Evolutionary conservation across 1,139 yeast species (phyloP).

Genomic region (Yamadazyma conglobata): DNA sequence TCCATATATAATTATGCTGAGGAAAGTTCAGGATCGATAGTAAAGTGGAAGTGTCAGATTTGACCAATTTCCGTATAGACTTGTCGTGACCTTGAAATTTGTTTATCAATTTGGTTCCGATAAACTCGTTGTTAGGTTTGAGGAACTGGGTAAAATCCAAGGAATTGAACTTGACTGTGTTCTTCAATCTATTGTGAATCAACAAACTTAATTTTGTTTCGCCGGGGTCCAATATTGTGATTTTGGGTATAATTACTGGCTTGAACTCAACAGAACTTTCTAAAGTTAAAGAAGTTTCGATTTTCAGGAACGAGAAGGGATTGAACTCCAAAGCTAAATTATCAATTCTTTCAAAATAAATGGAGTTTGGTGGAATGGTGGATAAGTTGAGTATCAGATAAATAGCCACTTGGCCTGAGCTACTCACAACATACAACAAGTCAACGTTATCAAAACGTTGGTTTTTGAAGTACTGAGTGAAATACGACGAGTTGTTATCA

Average conservation of each 20-base stretch:
- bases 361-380: slow-evolving; percentile 42
- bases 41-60: slow-evolving; percentile 29
- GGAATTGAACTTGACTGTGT: slow-evolving; percentile 30
- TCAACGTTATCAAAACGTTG: slow-evolving; percentile 34
- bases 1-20: slow-evolving; percentile 66
- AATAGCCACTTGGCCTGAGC: slow-evolving; percentile 41
- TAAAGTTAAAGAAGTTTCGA: slow-evolving; percentile 8
- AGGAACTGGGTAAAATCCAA: slow-evolving; percentile 17
- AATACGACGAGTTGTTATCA: slow-evolving; percentile 3
- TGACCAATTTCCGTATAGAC: slow-evolving; percentile 62
- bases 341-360: slow-evolving; percentile 22
- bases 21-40: slow-evolving; percentile 42
- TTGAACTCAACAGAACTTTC: slow-evolving; percentile 13
- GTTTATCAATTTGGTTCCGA: slow-evolving; percentile 25
- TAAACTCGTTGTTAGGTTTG: slow-evolving; percentile 5
- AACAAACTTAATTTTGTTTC: slow-evolving; percentile 18
- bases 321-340: slow-evolving; percentile 9
- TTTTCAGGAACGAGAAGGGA: slow-evolving; percentile 11
- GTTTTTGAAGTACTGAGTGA: slow-evolving; percentile 12
- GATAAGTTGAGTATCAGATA: slow-evolving; percentile 53
- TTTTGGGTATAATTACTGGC: slow-evolving; percentile 26
- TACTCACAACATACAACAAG: slow-evolving; percentile 51
- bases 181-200: slow-evolving; percentile 38
- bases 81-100: slow-evolving; percentile 84
- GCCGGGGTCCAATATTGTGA: slow-evolving; percentile 16